Evolutionary conservation across 2,329 filamentous ascomycete genomes (phyloP).

Genomic region (Atkinsonella hypoxylon): DNA sequence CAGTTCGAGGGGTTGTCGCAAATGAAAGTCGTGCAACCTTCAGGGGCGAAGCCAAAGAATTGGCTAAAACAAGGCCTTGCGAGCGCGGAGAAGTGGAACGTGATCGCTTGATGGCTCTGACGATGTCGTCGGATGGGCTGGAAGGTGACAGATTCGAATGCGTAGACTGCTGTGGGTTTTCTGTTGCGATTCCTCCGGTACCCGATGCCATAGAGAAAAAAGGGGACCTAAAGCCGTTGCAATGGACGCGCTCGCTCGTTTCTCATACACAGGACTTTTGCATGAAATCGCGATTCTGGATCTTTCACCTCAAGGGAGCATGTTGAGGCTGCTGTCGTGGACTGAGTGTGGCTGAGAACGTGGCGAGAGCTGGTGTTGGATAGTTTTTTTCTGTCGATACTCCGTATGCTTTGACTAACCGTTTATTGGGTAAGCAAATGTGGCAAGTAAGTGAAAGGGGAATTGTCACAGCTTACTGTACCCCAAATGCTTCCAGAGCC

Average conservation of each 20-base stretch:
- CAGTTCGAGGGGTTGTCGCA: conserved; percentile 29
- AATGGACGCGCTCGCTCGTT: neutral
- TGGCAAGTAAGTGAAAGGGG: neutral
- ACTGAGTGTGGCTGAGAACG: conserved; percentile 31
- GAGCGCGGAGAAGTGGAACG: conserved; percentile 29
- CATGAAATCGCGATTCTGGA: conserved; percentile 5
- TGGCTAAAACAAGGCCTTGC: conserved; percentile 16
- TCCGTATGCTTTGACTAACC: conserved; percentile 4
- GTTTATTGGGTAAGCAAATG: conserved; percentile 2
- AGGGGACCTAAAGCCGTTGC: neutral
- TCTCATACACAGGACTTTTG: neutral
- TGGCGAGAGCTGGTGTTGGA: conserved; percentile 28
- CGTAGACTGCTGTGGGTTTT: conserved; percentile 29
- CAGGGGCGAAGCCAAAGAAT: conserved; percentile 35
- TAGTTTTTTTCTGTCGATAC: conserved; percentile 11
- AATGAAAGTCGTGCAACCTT: conserved; percentile 41
- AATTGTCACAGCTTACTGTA: neutral
- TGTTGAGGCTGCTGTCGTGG: conserved; percentile 21
- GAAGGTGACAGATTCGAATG: conserved; percentile 23
- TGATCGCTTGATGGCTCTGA: conserved; percentile 30
- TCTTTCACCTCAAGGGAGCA: conserved; percentile 19
- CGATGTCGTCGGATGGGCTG: conserved; percentile 27
- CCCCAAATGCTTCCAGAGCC: neutral
- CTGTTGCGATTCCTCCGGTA: conserved; percentile 39
- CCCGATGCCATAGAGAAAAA: conserved; percentile 39